phyloP scores from a whole-genome alignment of 2,329 filamentous ascomycete species.

The Curvularia spicifera region DNA sequence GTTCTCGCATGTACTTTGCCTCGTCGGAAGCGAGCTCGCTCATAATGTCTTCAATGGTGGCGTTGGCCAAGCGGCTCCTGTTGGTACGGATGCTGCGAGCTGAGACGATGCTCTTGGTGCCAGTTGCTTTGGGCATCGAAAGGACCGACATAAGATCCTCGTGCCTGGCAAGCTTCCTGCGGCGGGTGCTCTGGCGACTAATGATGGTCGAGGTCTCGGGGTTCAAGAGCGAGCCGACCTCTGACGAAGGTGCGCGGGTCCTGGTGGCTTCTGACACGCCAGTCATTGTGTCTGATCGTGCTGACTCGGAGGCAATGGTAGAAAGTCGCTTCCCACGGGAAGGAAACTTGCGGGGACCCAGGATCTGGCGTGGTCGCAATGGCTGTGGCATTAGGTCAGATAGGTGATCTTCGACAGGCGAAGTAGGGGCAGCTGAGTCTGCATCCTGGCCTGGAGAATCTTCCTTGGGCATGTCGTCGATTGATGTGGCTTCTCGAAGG shows the following conservation, averaged over 20 bases:
- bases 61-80: conserved; percentile 68
- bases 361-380: conserved; percentile 45
- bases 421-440: conserved; percentile 41
- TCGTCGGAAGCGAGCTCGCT: conserved; percentile 84
- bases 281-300: conserved; percentile 36
- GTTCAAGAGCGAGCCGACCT: conserved; percentile 38
- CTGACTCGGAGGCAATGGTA: conserved; percentile 60
- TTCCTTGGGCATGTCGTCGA: conserved; percentile 30
- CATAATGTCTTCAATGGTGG: conserved; percentile 77
- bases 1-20: conserved; percentile 83
- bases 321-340: conserved; percentile 63
- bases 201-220: conserved; percentile 46
- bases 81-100: conserved; percentile 79
- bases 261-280: conserved; percentile 27
- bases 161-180: conserved; percentile 81
- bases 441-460: conserved; percentile 34
- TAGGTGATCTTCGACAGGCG: conserved; percentile 45
- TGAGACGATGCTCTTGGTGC: conserved; percentile 74
- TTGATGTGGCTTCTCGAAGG: conserved; percentile 33
- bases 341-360: conserved; percentile 56
- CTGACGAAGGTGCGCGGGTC: conserved; percentile 33
- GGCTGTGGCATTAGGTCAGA: conserved; percentile 42
- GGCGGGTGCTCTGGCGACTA: conserved; percentile 57
- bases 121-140: conserved; percentile 69
- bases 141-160: conserved; percentile 93